Conservation (phyloP, 2,329 filamentous ascomycete genomes). For the Ramichloridium luteum region DNA sequence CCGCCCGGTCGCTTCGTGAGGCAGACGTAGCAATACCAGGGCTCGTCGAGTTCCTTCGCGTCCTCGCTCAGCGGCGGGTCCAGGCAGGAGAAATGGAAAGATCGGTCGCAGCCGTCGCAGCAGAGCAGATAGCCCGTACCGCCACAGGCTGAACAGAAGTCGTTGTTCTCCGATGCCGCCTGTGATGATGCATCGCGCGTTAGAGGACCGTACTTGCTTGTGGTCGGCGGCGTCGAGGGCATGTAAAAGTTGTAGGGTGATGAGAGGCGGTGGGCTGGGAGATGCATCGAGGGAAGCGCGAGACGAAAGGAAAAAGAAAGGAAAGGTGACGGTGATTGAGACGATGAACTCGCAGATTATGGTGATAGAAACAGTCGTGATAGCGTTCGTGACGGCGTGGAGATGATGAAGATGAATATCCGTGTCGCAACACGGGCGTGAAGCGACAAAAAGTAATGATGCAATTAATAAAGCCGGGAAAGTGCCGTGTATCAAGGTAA, state of each 20-base stretch:
- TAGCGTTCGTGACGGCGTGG: no score
- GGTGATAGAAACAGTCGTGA: no score
- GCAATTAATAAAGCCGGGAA: no score
- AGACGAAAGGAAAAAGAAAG: slow-evolving; percentile 7
- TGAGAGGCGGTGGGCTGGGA: slow-evolving; percentile 15
- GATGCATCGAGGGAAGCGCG: slow-evolving; percentile 20
- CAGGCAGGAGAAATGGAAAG: slow-evolving; percentile 82
- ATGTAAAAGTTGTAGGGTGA: slow-evolving; percentile 14
- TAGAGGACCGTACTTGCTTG: slow-evolving; percentile 16
- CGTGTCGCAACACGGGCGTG: no score
- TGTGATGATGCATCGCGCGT: slow-evolving; percentile 29
- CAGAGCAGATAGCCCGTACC: slow-evolving; percentile 77
- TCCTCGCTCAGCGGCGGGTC: slow-evolving; percentile 57
- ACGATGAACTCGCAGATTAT: no score
- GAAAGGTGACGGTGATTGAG: slow-evolving; percentile 5
- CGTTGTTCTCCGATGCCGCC: slow-evolving; percentile 58
- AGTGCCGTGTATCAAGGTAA: no score
- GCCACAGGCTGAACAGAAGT: slow-evolving; percentile 77
- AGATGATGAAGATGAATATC: no score
- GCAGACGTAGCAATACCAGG: slow-evolving; percentile 75
- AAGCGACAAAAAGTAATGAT: no score
- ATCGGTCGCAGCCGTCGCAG: slow-evolving; percentile 82
- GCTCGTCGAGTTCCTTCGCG: slow-evolving; percentile 43
- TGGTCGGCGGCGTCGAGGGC: slow-evolving; percentile 8
- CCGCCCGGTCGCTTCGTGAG: slow-evolving; percentile 29